Base-by-base conservation (phyloP, 2,329 filamentous ascomycete species). In the Botryotinia convoluta region DNA sequence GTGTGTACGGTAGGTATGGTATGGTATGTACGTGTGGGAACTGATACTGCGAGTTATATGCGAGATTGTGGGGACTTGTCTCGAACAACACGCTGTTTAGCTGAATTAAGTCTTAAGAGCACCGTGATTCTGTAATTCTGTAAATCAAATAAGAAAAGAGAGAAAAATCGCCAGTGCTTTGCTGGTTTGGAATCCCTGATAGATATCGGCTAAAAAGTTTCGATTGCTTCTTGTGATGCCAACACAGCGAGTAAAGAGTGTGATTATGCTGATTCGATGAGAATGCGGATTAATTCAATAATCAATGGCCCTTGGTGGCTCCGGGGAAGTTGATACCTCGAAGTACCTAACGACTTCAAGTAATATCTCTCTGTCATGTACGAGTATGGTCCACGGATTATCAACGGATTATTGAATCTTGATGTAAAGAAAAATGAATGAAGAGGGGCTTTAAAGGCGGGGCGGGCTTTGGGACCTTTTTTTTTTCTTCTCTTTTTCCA, bases 151-250 rank as follows among this genome's bases (percentile, higher is more conserved):
- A 54, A 45, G 60, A 29, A 65, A 35, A 37, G 22, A 65, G 2
- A 32, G 39, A 7, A 29, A 37, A 29, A n/a, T 29, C 18, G 57
- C 26, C 32, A 22, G 69, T 45, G 39, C 57, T 62, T 14, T 61
- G 54, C 37, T 60, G 68, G 42, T 35, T 37, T 48, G 44, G 37
- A 29, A 72, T 72, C 71, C 71, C 69, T 71, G 69, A 22, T 22
- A 64, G n/a, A 63, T 48, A 39, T 72, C 71, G 71, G 71, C 62
- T 72, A 72, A 72, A 60, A 67, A 64, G 32, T 72, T 57, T 74
- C 63, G 72, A 68, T 68, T 76, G 74, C 69, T 75, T 74, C 74
- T 77, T 75, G 74, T 73, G 76, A 75, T 77, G 76, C 76, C 76
- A 77, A 73, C 76, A 71, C 74, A 77, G 74, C 74, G 51, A 59